Conservation (phyloP, 495 filamentous ascomycete species). For the Chaetomium cochliodes region DNA sequence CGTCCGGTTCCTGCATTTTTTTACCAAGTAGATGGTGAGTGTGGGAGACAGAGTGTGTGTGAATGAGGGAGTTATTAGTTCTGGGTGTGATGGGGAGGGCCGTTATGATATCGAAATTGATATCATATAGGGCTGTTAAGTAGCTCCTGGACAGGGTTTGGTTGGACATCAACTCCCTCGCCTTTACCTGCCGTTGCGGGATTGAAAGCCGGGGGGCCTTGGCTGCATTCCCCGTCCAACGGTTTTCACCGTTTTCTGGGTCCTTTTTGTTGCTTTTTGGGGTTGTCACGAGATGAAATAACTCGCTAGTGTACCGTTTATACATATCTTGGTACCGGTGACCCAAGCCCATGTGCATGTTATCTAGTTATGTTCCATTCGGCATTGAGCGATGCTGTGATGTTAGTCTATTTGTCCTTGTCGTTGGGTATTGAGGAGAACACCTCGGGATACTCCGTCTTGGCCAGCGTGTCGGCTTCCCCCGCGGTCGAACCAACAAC, state of each 20-base stretch:
- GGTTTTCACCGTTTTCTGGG: background rate
- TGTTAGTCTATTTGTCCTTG: background rate
- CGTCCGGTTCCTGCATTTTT: background rate
- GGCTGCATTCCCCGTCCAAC: background rate
- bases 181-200: background rate
- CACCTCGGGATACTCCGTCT: conserved; percentile 15
- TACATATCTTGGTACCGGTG: too few relatives aligned
- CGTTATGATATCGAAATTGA: background rate
- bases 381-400: background rate
- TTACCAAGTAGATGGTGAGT: background rate
- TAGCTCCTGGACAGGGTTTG: background rate
- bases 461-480: background rate
- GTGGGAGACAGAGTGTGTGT: too few relatives aligned
- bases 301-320: too few relatives aligned
- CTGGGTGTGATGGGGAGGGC: background rate
- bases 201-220: background rate
- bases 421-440: background rate
- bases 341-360: too few relatives aligned
- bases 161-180: background rate
- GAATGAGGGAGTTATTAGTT: too few relatives aligned
- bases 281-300: too few relatives aligned
- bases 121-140: background rate
- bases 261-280: background rate
- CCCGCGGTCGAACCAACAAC: background rate
- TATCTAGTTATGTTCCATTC: background rate